phyloP scores from a whole-genome alignment of 2,329 filamentous ascomycete genomes.

The Incumbomyces delicatus region DNA sequence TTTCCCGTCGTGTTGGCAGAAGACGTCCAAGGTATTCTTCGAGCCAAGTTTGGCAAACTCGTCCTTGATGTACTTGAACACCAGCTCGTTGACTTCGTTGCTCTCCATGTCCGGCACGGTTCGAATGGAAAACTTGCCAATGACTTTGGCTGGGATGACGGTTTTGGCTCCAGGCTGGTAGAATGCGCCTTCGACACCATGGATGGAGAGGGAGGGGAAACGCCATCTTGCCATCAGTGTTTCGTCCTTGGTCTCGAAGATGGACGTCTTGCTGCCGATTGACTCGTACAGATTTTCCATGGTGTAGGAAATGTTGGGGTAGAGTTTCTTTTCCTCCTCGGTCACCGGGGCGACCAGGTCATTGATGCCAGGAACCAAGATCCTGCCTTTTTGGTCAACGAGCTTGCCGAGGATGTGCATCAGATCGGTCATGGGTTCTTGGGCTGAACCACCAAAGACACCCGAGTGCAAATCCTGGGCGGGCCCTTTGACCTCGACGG shows the following conservation, averaged over 20 bases:
- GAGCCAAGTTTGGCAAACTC: slow-evolving; percentile 77
- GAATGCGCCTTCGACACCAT: slow-evolving; percentile 93
- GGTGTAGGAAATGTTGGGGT: slow-evolving; percentile 81
- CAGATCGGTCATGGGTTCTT: slow-evolving; percentile 97
- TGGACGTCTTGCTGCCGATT: slow-evolving; percentile 77
- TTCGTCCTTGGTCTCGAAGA: slow-evolving; percentile 77
- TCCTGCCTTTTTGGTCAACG: slow-evolving; percentile 84
- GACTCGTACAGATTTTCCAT: slow-evolving; percentile 94
- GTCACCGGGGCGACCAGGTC: slow-evolving; percentile 87
- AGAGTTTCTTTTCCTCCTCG: slow-evolving; percentile 76
- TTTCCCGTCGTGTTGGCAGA: slow-evolving; percentile 81
- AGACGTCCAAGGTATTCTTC: slow-evolving; percentile 83
- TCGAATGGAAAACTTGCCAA: slow-evolving; percentile 95
- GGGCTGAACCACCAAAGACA: slow-evolving; percentile 90
- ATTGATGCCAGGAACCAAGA: slow-evolving; percentile 84
- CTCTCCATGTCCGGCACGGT: slow-evolving; percentile 97
- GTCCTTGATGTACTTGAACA: slow-evolving; percentile 73
- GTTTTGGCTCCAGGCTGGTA: slow-evolving; percentile 91
- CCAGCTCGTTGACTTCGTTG: slow-evolving; percentile 72
- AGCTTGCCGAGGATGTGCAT: slow-evolving; percentile 71
- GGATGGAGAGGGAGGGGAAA: slow-evolving; percentile 84
- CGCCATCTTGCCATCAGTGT: slow-evolving; percentile 96
- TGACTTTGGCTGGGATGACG: slow-evolving; percentile 95
- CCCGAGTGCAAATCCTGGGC: slow-evolving; percentile 92
- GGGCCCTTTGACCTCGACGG: slow-evolving; percentile 78